These are phyloP conservation scores for Suillus ampliporus DNA, from an alignment of 768 basidiomycete species.

Conservation along the genomic window DNA sequence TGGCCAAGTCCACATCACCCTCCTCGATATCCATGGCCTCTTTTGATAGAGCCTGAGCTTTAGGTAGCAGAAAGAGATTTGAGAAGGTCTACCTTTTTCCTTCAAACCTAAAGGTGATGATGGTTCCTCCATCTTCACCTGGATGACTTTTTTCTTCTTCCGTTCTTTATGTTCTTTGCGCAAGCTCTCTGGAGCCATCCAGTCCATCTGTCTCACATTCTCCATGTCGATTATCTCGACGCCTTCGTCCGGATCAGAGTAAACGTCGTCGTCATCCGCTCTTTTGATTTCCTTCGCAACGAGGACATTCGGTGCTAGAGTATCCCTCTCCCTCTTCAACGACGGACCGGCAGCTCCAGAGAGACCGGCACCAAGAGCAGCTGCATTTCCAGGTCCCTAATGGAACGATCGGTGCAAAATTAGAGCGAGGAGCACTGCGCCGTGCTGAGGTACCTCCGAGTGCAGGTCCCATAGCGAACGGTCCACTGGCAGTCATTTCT, in stretches of 20 bases:
- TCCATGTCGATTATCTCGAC: conserved; percentile 89
- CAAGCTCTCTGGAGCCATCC: conserved; percentile 85
- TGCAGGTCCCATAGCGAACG: conserved; percentile 86
- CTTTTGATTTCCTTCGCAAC: conserved; percentile 30
- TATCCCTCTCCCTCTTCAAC: conserved; percentile 50
- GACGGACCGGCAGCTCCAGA: conserved; percentile 56
- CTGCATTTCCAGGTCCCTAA: conserved; percentile 40
- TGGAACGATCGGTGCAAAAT: conserved; percentile 57
- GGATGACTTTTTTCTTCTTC: conserved; percentile 40
- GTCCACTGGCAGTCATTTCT: conserved; percentile 87
- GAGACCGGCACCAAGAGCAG: conserved; percentile 54
- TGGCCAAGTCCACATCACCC: conserved; percentile 52
- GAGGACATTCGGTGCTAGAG: conserved; percentile 26
- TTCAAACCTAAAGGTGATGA: conserved; percentile 30
- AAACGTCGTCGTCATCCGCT: conserved; percentile 66
- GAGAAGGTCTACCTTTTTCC: conserved; percentile 37
- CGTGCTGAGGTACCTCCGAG: conserved; percentile 60
- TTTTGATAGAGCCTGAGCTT: background rate
- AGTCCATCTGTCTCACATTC: conserved; percentile 77
- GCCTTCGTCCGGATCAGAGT: conserved; percentile 88
- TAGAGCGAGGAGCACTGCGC: conserved; percentile 58
- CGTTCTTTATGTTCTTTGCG: conserved; percentile 50
- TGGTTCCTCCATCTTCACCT: conserved; percentile 53
- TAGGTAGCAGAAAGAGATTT: background rate
- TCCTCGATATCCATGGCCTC: conserved; percentile 33